Percentiles rank a stretch among this genome's conserved stretches.
phyloP scores from a whole-genome alignment of 164 flowering plant species.

The Dillenia turbinata region DNA sequence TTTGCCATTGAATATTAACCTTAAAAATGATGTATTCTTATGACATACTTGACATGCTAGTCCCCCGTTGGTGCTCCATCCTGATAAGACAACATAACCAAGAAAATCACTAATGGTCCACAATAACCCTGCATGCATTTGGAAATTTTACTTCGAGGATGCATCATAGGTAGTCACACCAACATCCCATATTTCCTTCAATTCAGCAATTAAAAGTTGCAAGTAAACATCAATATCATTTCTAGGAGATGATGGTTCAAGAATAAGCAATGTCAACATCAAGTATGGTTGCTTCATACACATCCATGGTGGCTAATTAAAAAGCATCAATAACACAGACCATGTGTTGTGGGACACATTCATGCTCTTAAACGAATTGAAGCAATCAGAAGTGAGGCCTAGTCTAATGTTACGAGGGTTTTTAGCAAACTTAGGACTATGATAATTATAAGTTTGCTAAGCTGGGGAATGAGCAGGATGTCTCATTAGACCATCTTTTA shows the following conservation, averaged over 20 bases:
- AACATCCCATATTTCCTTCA: slow-evolving; percentile 5
- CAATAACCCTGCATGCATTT: slow-evolving; percentile 4
- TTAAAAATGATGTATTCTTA: slow-evolving; percentile 1
- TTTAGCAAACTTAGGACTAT: slow-evolving; percentile 2
- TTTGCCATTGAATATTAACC: background rate
- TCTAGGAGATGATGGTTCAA: slow-evolving; percentile 5
- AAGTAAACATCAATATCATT: slow-evolving; percentile 17
- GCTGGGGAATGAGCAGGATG: slow-evolving; percentile 12
- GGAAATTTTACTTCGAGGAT: background rate
- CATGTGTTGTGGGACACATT: slow-evolving; percentile 9
- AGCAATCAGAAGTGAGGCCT: slow-evolving; percentile 22
- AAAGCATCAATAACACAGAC: slow-evolving; percentile 9
- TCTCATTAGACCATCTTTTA: slow-evolving; percentile 4
- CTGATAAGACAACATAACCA: slow-evolving; percentile 1
- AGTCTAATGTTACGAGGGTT: slow-evolving; percentile 18
- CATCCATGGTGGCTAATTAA: slow-evolving; percentile 12
- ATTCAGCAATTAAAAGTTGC: slow-evolving; percentile 13
- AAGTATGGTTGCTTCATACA: slow-evolving; percentile 9
- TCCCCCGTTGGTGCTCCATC: slow-evolving; percentile 8
- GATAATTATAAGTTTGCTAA: slow-evolving; percentile 14
- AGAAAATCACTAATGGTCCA: slow-evolving; percentile 24
- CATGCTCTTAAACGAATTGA: slow-evolving; percentile 23
- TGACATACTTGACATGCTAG: slow-evolving; percentile 12
- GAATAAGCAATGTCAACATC: slow-evolving; percentile 11
- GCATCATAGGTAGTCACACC: slow-evolving; percentile 15